Evolutionary conservation across 768 basidiomycete genomes (phyloP).

Genomic region (Boletus rufocinnamomeus): DNA sequence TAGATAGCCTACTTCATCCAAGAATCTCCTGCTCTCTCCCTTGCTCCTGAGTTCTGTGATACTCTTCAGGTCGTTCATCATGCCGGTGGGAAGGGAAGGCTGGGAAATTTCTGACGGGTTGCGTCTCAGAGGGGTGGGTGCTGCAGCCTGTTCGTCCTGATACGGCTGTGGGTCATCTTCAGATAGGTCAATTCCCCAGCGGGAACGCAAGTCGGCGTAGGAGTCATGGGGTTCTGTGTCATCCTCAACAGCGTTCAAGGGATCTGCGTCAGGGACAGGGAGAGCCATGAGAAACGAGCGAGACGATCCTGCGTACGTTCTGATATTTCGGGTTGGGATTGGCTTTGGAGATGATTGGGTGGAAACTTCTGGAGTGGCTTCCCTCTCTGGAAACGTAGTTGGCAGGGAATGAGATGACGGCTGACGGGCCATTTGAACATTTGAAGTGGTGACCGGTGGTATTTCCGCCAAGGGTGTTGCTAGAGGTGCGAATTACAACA

Average conservation of each 20-base stretch:
- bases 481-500: background rate
- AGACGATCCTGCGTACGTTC: constrained; percentile 74
- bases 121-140: constrained; percentile 15
- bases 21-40: constrained; percentile 76
- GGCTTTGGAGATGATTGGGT: constrained; percentile 29
- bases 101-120: constrained; percentile 38
- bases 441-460: background rate
- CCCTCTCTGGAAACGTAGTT: constrained; percentile 23
- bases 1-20: constrained; percentile 84
- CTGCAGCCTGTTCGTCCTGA: constrained; percentile 10
- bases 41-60: constrained; percentile 80
- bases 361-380: constrained; percentile 29
- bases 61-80: constrained; percentile 76
- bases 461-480: constrained; percentile 2
- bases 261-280: constrained; percentile 38
- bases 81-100: constrained; percentile 50
- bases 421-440: constrained; percentile 20
- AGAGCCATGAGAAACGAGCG: constrained; percentile 79
- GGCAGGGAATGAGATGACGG: constrained; percentile 27
- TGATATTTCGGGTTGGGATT: constrained; percentile 41
- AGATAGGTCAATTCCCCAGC: constrained; percentile 81
- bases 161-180: constrained; percentile 64
- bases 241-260: constrained; percentile 43
- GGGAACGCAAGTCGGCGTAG: constrained; percentile 68
- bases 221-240: constrained; percentile 64